Evolutionary conservation across 1,284 basidiomycete species (phyloP).

Genomic region (Amylostereum chailletii): DNA sequence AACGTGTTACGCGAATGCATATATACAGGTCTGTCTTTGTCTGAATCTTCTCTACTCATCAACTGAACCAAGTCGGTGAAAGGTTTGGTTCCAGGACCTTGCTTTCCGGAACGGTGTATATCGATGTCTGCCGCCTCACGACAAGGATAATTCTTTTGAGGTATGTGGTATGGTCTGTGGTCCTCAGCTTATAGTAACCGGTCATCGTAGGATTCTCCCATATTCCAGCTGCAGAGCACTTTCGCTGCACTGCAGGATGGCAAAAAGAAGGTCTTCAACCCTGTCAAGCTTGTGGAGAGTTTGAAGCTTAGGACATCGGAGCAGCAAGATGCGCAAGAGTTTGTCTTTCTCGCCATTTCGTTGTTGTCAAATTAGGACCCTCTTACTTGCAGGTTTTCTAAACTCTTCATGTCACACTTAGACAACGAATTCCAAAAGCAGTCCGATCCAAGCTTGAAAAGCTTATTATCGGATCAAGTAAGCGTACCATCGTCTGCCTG

Average conservation of each 20-base stretch:
- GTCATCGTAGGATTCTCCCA: conserved; percentile 49
- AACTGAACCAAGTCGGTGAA: conserved; percentile 1
- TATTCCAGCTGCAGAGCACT: conserved; percentile 67
- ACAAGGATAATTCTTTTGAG: conserved; percentile 42
- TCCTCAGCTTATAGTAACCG: background rate
- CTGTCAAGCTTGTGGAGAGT: conserved; percentile 74
- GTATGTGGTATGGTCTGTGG: conserved; percentile 23
- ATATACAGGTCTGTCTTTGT: conserved; percentile 56
- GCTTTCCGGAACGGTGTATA: conserved; percentile 52
- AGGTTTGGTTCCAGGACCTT: conserved; percentile 59
- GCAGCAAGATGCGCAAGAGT: conserved; percentile 96
- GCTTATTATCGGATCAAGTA: conserved; percentile 67
- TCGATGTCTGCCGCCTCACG: conserved; percentile 41
- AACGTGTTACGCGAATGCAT: conserved; percentile 90
- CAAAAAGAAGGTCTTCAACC: conserved; percentile 66
- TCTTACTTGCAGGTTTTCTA: conserved; percentile 64
- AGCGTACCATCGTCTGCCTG: conserved; percentile 1
- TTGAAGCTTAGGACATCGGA: conserved; percentile 70
- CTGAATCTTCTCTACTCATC: background rate
- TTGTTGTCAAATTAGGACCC: conserved; percentile 8
- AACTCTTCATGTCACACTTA: conserved; percentile 85
- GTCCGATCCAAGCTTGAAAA: conserved; percentile 45
- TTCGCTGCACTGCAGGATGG: conserved; percentile 79
- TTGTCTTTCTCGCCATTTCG: conserved; percentile 18
- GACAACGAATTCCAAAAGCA: conserved; percentile 81